Evolutionary conservation across 192 early-diverging fungal genomes (phyloP).

Genomic region (Coemansia sp.): DNA sequence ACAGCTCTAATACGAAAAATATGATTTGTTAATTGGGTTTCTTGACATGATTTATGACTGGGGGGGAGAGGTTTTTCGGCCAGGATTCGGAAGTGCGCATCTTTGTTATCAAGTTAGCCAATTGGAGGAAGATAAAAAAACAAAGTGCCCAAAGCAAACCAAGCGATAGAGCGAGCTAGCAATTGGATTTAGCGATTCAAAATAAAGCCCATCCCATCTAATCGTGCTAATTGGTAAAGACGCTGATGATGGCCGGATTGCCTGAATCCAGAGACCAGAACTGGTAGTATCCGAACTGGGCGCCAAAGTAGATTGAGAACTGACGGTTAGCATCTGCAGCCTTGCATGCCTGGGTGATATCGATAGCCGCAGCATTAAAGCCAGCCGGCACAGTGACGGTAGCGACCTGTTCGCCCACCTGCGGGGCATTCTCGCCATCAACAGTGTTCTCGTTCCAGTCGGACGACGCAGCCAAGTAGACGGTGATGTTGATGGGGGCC

Average conservation of each 20-base stretch:
- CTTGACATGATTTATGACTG: no score
- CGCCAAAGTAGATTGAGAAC: slow-evolving; percentile 30
- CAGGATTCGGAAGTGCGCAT: no score
- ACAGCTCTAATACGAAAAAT: no score
- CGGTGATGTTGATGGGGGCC: slow-evolving; percentile 7
- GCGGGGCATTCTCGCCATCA: slow-evolving; percentile 36
- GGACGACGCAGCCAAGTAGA: slow-evolving; percentile 16
- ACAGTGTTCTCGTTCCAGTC: slow-evolving; percentile 48
- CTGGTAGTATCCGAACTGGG: slow-evolving; percentile 22
- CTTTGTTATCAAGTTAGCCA: no score
- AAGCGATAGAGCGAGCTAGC: no score
- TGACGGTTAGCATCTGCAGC: slow-evolving; percentile 20
- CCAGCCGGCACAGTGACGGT: slow-evolving; percentile 29
- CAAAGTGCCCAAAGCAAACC: no score
- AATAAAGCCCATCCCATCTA: no score
- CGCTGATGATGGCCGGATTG: slow-evolving; percentile 38
- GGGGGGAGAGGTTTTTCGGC: no score
- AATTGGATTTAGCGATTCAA: no score
- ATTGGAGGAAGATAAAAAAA: no score
- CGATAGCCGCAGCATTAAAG: slow-evolving; percentile 22
- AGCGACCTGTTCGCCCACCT: slow-evolving; percentile 17
- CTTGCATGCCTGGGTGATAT: slow-evolving; percentile 44
- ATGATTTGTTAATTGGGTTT: no score
- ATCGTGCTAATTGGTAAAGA: background rate
- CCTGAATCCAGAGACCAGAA: slow-evolving; percentile 56